Base-by-base conservation (phyloP, 2,329 filamentous ascomycete species). In the Paracamarosporium sp. region DNA sequence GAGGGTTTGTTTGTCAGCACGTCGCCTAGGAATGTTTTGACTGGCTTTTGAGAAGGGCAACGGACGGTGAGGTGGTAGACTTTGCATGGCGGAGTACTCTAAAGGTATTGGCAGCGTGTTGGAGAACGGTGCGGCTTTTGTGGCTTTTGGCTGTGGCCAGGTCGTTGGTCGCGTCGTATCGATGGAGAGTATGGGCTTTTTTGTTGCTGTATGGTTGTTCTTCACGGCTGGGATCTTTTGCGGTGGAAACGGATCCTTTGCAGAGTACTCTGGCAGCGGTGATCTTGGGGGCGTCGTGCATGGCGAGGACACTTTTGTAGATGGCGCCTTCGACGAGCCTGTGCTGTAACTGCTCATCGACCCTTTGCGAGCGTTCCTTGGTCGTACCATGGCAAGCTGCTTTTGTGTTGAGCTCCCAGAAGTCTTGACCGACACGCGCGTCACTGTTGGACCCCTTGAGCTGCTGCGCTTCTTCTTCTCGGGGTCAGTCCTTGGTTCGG, bases 331-430 rank as follows among this genome's bases (percentile, higher is more conserved):
- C 6, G 67, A 66, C 5, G 62, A 65, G 28, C 57, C 63, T 40
- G 50, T 40, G 27, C 58, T 66, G 44, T 38, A 43, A 40, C 60
- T 69, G 55, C 55, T 66, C 9, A 60, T 57, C n/a, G 56, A 58
- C 25, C 59, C 55, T 55, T 72, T 76, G 40, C 70, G 64, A 4
- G 59, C 56, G 27, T 63, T 63, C 50, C 69, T 71, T 15, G 76
- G 74, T 24, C 76, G 61, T 15, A 78, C 64, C n/a, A 78, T 63
- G 41, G 70, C 76, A 11, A 78, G 69, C 50, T 76, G 74, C 13
- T 73, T 71, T 44, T 74, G 69, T 45, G 59, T 73, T 15, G 72
- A 68, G 59, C 61, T 68, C 25, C 68, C 45, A 7, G 45, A 4
- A 13, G 45, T 7, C 13, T 48, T 74, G 22, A 68, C 59, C n/a